These are phyloP conservation scores for Ceratocystis smalleyi DNA, from an alignment of 2,329 filamentous ascomycete species.

Conservation along the genomic window DNA sequence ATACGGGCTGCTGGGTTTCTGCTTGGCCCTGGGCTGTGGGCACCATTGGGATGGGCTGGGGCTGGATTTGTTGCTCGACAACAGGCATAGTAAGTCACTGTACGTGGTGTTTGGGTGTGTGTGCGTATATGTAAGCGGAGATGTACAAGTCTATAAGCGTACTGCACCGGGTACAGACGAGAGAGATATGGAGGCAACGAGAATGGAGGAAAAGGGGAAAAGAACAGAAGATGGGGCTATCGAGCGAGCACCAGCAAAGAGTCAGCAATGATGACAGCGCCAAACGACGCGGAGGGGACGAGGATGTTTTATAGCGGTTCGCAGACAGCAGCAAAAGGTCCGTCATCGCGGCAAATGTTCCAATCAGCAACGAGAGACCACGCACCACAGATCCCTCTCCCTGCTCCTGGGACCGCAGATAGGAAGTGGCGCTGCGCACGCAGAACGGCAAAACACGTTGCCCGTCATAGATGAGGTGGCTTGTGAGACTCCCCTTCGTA, in stretches of 20 bases:
- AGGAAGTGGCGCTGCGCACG: not conserved
- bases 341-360: not conserved
- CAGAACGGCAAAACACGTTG: not conserved
- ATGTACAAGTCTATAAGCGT: too few species aligned
- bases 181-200: not conserved
- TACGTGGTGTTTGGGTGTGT: not conserved
- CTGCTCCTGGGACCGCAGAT: too few species aligned
- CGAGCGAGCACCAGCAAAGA: not conserved
- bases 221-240: not conserved
- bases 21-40: not conserved
- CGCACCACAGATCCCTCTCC: not conserved
- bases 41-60: constrained; percentile 7
- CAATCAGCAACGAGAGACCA: not conserved
- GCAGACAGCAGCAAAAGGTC: not conserved
- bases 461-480: not conserved
- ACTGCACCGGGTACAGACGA: too few species aligned
- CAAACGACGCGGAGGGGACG: not conserved
- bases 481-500: not conserved
- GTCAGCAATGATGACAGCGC: not conserved
- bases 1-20: constrained; percentile 12
- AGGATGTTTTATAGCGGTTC: not conserved
- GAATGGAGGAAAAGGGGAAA: not conserved
- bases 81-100: constrained; percentile 2
- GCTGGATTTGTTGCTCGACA: constrained; percentile 7
- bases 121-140: not conserved